These are phyloP conservation scores for Kwoniella pini DNA, from an alignment of 768 basidiomycete species.

Conservation along the genomic window DNA sequence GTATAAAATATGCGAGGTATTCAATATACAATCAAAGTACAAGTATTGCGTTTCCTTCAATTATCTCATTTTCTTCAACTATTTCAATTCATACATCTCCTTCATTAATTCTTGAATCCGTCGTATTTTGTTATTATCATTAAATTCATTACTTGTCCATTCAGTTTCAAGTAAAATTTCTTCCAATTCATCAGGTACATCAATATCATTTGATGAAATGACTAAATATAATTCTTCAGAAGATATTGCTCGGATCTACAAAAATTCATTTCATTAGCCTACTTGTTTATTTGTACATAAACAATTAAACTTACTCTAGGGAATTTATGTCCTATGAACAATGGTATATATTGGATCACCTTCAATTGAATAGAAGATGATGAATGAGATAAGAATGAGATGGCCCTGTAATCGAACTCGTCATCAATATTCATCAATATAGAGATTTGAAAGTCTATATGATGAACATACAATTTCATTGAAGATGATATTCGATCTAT, in stretches of 20 bases:
- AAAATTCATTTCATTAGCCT: conserved; percentile 8
- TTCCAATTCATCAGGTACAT: conserved; percentile 36
- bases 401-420: background rate
- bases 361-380: conserved; percentile 58
- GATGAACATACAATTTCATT: conserved; percentile 72
- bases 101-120: no score
- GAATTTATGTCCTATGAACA: conserved; percentile 76
- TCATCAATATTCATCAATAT: background rate
- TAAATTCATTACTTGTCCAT: conserved; percentile 28
- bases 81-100: no score
- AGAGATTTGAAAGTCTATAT: no score
- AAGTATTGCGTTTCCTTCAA: no score
- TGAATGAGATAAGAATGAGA: no score
- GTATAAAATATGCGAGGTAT: background rate
- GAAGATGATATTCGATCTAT: conserved; percentile 75
- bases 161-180: conserved; percentile 33
- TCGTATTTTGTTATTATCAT: background rate
- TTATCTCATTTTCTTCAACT: no score
- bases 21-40: conserved; percentile 1
- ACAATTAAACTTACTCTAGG: conserved; percentile 64
- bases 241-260: conserved; percentile 73
- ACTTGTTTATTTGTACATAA: background rate
- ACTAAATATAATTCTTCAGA: conserved; percentile 80
- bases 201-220: conserved; percentile 52
- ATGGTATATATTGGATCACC: conserved; percentile 58